These are phyloP conservation scores for Cladosporium oxysporum DNA, from an alignment of 2,329 filamentous ascomycete genomes.

Conservation along the genomic window DNA sequence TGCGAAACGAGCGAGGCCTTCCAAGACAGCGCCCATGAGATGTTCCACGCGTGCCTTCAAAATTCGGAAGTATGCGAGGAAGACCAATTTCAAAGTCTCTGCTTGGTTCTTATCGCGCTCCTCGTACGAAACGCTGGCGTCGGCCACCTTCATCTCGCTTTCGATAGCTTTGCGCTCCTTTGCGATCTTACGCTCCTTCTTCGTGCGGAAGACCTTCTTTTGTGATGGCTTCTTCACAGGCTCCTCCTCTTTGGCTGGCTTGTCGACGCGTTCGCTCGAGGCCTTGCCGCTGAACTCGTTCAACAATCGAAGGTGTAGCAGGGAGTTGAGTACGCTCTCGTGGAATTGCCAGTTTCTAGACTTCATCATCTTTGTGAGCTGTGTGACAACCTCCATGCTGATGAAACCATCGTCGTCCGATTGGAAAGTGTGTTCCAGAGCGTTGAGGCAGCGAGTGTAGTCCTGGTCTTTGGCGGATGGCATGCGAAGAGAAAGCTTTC, in stretches of 20 bases:
- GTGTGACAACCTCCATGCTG: slow-evolving; percentile 79
- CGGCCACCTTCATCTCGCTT: slow-evolving; percentile 90
- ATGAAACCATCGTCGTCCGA: slow-evolving; percentile 89
- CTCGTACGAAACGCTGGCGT: slow-evolving; percentile 87
- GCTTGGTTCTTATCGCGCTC: slow-evolving; percentile 92
- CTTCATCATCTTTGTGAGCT: slow-evolving; percentile 95
- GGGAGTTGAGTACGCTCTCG: slow-evolving; percentile 84
- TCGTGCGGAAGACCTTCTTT: slow-evolving; percentile 84
- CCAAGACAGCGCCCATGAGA: slow-evolving; percentile 95
- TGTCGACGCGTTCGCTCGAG: slow-evolving; percentile 75
- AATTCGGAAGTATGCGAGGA: slow-evolving; percentile 92
- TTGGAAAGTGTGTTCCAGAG: slow-evolving; percentile 77
- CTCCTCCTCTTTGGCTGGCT: slow-evolving; percentile 49
- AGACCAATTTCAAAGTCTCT: slow-evolving; percentile 93
- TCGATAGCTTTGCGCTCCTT: slow-evolving; percentile 86
- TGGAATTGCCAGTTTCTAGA: slow-evolving; percentile 78
- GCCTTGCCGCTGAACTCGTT: slow-evolving; percentile 85
- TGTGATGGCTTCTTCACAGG: slow-evolving; percentile 63
- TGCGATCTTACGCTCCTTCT: slow-evolving; percentile 77
- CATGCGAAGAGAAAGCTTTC: slow-evolving; percentile 70
- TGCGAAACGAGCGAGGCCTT: slow-evolving; percentile 89
- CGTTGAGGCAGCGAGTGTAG: slow-evolving; percentile 73
- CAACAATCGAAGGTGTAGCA: slow-evolving; percentile 83
- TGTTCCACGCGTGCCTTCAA: slow-evolving; percentile 78
- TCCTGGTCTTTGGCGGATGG: slow-evolving; percentile 64